Conservation (phyloP, 2,329 filamentous ascomycete genomes). For the Pseudocercospora fuligena region DNA sequence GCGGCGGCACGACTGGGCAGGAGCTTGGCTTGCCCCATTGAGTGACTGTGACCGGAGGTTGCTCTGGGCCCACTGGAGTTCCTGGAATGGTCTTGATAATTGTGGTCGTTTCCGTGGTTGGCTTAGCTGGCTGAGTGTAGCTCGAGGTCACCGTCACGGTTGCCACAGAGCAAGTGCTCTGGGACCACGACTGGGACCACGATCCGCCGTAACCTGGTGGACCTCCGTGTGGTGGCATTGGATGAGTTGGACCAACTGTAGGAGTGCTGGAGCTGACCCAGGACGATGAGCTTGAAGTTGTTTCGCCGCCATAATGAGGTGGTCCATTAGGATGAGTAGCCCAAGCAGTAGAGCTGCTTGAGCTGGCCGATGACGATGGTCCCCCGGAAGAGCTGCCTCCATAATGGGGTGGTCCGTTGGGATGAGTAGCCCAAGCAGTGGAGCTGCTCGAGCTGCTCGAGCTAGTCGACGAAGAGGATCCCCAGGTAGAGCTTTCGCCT, state of each 20-base stretch:
- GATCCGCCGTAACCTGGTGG: slow-evolving; percentile 1
- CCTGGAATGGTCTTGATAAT: background rate
- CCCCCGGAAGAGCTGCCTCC: background rate
- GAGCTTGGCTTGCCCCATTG: slow-evolving; percentile 8
- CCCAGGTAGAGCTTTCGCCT: slow-evolving; percentile 4
- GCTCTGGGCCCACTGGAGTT: background rate
- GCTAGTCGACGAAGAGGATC: slow-evolving; percentile 2
- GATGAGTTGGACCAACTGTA: background rate
- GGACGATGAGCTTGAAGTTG: background rate
- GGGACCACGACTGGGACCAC: slow-evolving; percentile 3
- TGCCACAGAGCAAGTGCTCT: background rate
- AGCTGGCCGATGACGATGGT: background rate
- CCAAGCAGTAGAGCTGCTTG: background rate
- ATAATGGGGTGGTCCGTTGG: background rate
- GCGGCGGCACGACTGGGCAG: background rate
- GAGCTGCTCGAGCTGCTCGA: background rate
- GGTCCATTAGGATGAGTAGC: background rate
- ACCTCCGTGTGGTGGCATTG: too few species aligned
- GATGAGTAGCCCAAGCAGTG: background rate
- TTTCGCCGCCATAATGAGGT: background rate
- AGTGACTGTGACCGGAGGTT: slow-evolving; percentile 1
- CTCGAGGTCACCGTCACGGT: background rate
- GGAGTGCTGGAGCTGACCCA: background rate
- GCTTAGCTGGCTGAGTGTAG: slow-evolving; percentile 6
- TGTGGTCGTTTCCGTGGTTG: background rate